Conservation (phyloP, 495 filamentous ascomycete genomes). For the Choiromyces venosus region DNA sequence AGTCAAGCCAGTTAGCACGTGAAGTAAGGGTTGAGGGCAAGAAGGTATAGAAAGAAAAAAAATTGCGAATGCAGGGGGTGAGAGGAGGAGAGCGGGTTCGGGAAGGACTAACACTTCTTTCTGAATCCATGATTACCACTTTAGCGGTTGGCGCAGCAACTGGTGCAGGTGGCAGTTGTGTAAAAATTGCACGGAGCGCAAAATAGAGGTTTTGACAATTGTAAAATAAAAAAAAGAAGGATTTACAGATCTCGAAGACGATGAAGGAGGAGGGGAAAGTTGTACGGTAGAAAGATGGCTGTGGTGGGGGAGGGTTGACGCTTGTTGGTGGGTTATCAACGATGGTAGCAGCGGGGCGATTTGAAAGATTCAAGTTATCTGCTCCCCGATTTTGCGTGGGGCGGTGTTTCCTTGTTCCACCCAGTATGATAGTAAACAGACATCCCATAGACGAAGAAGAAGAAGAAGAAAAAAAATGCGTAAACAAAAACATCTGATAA, state of each 20-base stretch:
- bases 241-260: slow-evolving; percentile 14
- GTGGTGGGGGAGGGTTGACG: slow-evolving; percentile 3
- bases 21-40: slow-evolving; percentile 15
- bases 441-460: neutral
- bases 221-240: slow-evolving; percentile 4
- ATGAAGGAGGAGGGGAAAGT: neutral
- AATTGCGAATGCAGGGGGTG: neutral
- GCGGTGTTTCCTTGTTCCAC: neutral
- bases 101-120: slow-evolving; percentile 30
- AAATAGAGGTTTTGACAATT: neutral
- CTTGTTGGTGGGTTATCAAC: slow-evolving; percentile 10
- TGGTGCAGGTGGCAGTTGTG: neutral
- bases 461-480: slow-evolving; percentile 5
- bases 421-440: neutral
- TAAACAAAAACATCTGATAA: neutral
- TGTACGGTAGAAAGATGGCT: neutral
- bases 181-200: neutral
- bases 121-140: slow-evolving; percentile 32
- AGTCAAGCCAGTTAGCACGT: slow-evolving; percentile 18
- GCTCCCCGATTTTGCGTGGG: neutral
- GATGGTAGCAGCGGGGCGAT: slow-evolving; percentile 6
- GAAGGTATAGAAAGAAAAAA: neutral
- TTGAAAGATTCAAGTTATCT: neutral
- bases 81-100: neutral
- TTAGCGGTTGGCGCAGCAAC: slow-evolving; percentile 4